Conservation (phyloP, 2,329 filamentous ascomycete species). For the Blastomyces emzantsi region DNA sequence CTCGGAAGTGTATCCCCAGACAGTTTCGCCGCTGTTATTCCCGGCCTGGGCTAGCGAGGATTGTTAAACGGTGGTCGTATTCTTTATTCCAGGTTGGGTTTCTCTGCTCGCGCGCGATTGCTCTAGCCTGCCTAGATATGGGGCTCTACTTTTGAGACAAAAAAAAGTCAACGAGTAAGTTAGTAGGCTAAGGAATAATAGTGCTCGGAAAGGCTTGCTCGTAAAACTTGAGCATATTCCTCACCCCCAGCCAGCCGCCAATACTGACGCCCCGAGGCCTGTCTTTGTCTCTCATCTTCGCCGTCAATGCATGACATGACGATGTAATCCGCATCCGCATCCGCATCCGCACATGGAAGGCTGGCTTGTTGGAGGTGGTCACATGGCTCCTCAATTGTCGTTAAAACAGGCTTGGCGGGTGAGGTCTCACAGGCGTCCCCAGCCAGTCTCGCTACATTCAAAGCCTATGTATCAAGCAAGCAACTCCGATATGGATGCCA, state of each 20-base stretch:
- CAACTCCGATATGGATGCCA: not conserved
- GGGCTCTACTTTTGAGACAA: not conserved
- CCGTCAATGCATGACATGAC: not conserved
- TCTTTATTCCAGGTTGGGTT: not conserved
- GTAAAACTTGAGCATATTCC: not conserved
- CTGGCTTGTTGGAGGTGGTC: not conserved
- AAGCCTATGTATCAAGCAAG: not conserved
- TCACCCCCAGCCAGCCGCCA: not conserved
- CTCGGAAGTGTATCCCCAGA: not conserved
- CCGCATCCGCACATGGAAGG: not conserved
- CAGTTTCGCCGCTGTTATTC: not conserved
- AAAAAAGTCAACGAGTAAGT: not conserved
- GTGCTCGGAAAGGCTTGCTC: not conserved
- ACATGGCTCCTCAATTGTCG: not conserved
- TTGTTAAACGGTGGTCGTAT: not conserved
- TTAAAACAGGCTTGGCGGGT: slow-evolving; percentile 5
- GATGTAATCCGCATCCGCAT: not conserved
- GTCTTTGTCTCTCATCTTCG: not conserved
- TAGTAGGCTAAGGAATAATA: not conserved
- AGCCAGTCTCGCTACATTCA: not conserved
- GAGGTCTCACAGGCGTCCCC: not conserved
- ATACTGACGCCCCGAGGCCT: not conserved
- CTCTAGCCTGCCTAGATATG: not conserved
- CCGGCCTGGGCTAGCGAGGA: not conserved
- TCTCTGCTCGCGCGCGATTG: not conserved